A percentile compares a stretch with the other conserved stretches of the same genome.
These are phyloP conservation scores for Phaeosphaeria sp. DNA, from an alignment of 2,329 filamentous ascomycete species.

Conservation along the genomic window DNA sequence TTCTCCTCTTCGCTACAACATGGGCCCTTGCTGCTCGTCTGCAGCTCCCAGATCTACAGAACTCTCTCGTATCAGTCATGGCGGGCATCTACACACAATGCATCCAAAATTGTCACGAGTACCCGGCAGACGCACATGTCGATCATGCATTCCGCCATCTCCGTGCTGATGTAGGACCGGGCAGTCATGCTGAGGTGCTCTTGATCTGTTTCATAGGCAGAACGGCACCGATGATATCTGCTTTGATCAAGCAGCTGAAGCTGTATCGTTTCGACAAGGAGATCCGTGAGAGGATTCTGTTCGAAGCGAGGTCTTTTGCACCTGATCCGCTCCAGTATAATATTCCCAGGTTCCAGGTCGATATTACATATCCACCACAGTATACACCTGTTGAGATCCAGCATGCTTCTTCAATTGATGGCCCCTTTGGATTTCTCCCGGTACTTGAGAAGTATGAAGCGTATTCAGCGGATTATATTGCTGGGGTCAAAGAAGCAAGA, in stretches of 20 bases:
- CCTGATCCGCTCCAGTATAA: background rate
- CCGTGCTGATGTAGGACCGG: background rate
- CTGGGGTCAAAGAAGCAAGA: background rate
- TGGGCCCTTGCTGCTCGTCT: constrained; percentile 13
- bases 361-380: background rate
- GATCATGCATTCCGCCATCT: background rate
- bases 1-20: constrained; percentile 12
- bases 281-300: background rate
- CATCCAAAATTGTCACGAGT: background rate
- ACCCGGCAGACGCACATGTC: background rate
- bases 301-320: background rate
- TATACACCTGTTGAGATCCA: background rate
- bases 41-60: constrained; percentile 7
- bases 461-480: background rate
- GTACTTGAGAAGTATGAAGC: background rate
- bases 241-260: background rate
- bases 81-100: background rate
- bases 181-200: constrained; percentile 13
- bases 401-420: background rate
- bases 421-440: background rate
- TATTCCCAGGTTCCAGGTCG: background rate
- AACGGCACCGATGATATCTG: background rate
- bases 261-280: background rate
- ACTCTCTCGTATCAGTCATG: constrained; percentile 7
- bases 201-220: constrained; percentile 11